Evolutionary conservation across 2,329 filamentous ascomycete genomes (phyloP).

Genomic region (Cytospora mali): DNA sequence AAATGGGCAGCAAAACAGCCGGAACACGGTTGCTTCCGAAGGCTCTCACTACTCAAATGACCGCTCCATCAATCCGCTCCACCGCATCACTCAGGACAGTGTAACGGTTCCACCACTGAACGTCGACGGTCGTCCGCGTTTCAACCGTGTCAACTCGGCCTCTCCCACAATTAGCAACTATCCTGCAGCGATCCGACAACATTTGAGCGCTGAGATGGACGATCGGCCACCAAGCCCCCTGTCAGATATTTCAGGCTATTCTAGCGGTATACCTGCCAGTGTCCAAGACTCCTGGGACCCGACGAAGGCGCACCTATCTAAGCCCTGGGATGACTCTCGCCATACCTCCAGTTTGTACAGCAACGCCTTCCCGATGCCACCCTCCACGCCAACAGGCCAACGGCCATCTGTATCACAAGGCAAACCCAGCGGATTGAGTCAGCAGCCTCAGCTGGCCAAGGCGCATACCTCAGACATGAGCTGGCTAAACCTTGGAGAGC

Average conservation of each 20-base stretch:
- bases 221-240: slow-evolving; percentile 57
- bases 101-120: slow-evolving; percentile 70
- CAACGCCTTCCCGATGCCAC: slow-evolving; percentile 48
- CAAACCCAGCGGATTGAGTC: slow-evolving; percentile 44
- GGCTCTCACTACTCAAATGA: slow-evolving; percentile 58
- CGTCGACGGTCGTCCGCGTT: slow-evolving; percentile 60
- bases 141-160: slow-evolving; percentile 68
- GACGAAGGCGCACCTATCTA: slow-evolving; percentile 40
- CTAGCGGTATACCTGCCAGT: slow-evolving; percentile 67
- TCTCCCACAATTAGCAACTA: slow-evolving; percentile 71
- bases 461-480: slow-evolving; percentile 69
- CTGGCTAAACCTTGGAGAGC: slow-evolving; percentile 70
- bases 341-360: slow-evolving; percentile 57
- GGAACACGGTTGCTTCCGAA: slow-evolving; percentile 58
- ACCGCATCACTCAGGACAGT: slow-evolving; percentile 65
- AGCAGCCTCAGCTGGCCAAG: slow-evolving; percentile 54
- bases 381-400: slow-evolving; percentile 34
- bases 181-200: slow-evolving; percentile 55
- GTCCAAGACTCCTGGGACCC: slow-evolving; percentile 60
- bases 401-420: slow-evolving; percentile 36
- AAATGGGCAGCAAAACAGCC: slow-evolving; percentile 45
- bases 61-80: slow-evolving; percentile 26
- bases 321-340: slow-evolving; percentile 53
- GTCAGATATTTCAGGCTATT: slow-evolving; percentile 57
- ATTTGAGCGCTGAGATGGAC: slow-evolving; percentile 59